phyloP scores from a whole-genome alignment of 495 filamentous ascomycete genomes.

The Penicillium daleae region DNA sequence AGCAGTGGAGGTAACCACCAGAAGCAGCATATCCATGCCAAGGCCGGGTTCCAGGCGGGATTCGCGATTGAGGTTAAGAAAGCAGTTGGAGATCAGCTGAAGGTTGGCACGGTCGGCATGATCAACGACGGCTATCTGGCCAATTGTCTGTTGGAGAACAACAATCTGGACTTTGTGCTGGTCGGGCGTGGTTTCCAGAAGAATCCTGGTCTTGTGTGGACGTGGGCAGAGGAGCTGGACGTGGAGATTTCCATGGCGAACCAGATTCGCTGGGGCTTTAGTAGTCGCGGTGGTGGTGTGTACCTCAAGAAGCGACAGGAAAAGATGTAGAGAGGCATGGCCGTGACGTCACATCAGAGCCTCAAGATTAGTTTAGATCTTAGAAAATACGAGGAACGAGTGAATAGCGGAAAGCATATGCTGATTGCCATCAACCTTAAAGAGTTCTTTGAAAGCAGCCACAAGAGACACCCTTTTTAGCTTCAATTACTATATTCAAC shows the following conservation, averaged over 20 bases:
- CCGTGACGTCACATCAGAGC: not conserved
- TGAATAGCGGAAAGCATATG: too few relatives aligned
- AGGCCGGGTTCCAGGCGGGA: constrained; percentile 64
- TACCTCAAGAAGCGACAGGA: constrained; percentile 27
- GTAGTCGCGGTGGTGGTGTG: constrained; percentile 28
- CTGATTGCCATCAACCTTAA: too few relatives aligned
- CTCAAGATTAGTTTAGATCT: not conserved
- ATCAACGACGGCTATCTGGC: constrained; percentile 63
- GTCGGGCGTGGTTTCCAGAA: constrained; percentile 70
- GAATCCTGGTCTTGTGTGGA: constrained; percentile 69
- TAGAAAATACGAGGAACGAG: not conserved
- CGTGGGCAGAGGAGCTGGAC: constrained; percentile 68
- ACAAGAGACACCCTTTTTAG: too few relatives aligned
- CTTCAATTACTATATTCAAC: not conserved
- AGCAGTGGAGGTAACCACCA: constrained; percentile 62
- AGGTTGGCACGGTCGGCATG: constrained; percentile 63
- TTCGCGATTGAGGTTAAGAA: constrained; percentile 63
- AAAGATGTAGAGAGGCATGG: constrained; percentile 20
- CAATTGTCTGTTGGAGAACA: constrained; percentile 55
- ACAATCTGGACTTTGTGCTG: constrained; percentile 61
- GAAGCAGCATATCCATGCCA: constrained; percentile 55
- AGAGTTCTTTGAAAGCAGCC: too few relatives aligned
- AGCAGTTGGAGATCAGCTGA: constrained; percentile 58
- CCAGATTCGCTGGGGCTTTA: constrained; percentile 66
- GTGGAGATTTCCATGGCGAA: constrained; percentile 64